These are phyloP conservation scores for Lactarius trivialis DNA, from an alignment of 768 basidiomycete species.

Conservation along the genomic window DNA sequence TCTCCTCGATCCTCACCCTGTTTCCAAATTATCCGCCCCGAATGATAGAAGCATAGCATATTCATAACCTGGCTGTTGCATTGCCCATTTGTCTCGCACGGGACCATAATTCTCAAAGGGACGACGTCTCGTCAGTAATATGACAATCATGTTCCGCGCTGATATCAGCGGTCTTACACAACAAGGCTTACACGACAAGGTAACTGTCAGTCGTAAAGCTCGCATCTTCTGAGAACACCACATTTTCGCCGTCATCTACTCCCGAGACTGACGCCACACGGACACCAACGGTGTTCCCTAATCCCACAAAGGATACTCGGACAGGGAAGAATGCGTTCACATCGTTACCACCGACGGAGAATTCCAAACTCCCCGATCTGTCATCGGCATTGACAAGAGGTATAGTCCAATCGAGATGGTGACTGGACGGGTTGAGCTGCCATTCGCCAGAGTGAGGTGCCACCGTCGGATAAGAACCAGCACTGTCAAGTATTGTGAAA, in stretches of 20 bases:
- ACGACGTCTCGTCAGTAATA: neutral
- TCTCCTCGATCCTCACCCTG: neutral
- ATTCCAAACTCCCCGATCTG: constrained; percentile 83
- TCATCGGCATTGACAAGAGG: constrained; percentile 56
- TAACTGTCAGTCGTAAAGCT: constrained; percentile 46
- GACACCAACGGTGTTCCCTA: constrained; percentile 77
- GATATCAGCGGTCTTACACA: constrained; percentile 1
- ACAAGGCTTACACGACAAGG: constrained; percentile 32
- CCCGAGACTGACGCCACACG: constrained; percentile 53
- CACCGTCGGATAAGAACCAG: constrained; percentile 82
- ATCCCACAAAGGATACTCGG: constrained; percentile 68
- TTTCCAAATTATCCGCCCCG: neutral
- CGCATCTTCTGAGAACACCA: constrained; percentile 48
- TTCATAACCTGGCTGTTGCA: neutral
- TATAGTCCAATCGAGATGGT: constrained; percentile 83
- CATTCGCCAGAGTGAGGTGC: constrained; percentile 72
- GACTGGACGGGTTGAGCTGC: constrained; percentile 71
- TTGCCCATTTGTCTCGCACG: neutral
- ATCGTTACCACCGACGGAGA: constrained; percentile 82
- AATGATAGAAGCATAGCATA: neutral
- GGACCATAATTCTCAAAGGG: neutral
- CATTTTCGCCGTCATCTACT: constrained; percentile 43
- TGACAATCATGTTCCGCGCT: constrained; percentile 4
- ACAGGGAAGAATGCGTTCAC: constrained; percentile 89
- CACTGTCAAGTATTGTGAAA: constrained; percentile 32